phyloP scores from a whole-genome alignment of 2,329 filamentous ascomycete species.

The Pseudohalonectria lignicola region DNA sequence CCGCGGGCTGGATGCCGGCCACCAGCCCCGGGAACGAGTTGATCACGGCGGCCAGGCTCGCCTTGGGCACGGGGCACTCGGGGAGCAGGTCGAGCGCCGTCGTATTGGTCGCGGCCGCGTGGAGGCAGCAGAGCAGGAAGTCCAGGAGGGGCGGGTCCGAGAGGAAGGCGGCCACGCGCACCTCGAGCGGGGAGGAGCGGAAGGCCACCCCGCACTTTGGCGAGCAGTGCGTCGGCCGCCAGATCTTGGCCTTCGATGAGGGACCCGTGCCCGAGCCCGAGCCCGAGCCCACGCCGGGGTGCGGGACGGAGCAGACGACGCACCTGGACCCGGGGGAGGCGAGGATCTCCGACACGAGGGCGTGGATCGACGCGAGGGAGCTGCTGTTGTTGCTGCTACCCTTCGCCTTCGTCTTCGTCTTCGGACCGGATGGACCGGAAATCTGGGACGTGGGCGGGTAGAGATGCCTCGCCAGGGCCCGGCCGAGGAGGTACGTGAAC shows the following conservation, averaged over 20 bases:
- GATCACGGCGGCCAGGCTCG: conserved; percentile 5
- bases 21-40: conserved; percentile 11
- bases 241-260: conserved; percentile 5
- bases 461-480: conserved; percentile 8
- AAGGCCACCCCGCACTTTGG: conserved; percentile 6
- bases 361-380: conserved; percentile 4
- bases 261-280: no score
- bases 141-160: conserved; percentile 12
- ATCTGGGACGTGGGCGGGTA: background rate
- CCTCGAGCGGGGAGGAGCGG: conserved; percentile 7
- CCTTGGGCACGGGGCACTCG: conserved; percentile 8
- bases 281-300: no score
- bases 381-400: no score
- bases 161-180: conserved; percentile 8
- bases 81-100: conserved; percentile 7
- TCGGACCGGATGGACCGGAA: background rate
- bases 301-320: conserved; percentile 4
- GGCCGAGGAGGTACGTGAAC: conserved; percentile 10
- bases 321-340: conserved; percentile 8
- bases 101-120: conserved; percentile 7
- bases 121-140: conserved; percentile 11
- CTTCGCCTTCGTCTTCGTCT: background rate
- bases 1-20: conserved; percentile 1
- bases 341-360: conserved; percentile 6
- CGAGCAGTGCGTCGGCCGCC: conserved; percentile 10